Conservation (phyloP, 106 monocot species). For the Narthecium ossifragum region DNA sequence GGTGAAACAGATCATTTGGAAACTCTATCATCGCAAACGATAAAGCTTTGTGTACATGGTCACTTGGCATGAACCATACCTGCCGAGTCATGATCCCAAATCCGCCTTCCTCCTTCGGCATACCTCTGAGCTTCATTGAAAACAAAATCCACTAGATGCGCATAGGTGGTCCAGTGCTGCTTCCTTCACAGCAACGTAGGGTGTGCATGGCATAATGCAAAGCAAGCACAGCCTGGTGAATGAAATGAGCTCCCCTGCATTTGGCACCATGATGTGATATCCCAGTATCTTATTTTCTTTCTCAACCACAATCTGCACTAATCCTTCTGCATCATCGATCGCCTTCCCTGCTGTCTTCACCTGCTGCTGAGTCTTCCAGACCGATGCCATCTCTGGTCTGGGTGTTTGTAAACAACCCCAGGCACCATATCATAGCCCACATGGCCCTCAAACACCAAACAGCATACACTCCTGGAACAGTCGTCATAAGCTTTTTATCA, state of each 20-base stretch:
- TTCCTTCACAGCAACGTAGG: conserved; percentile 96
- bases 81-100: too few relatives aligned
- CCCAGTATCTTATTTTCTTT: conserved; percentile 91
- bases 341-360: conserved; percentile 77
- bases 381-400: conserved; percentile 83
- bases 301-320: conserved; percentile 85
- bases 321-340: conserved; percentile 89
- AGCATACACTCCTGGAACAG: conserved; percentile 62
- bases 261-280: conserved; percentile 87
- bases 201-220: conserved; percentile 92
- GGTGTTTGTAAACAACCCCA: conserved; percentile 92
- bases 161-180: conserved; percentile 89
- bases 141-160: too few relatives aligned
- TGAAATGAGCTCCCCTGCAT: conserved; percentile 91
- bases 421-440: conserved; percentile 90
- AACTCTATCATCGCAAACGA: too few relatives aligned
- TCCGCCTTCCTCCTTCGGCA: too few relatives aligned
- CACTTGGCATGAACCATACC: too few relatives aligned
- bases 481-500: conserved; percentile 64
- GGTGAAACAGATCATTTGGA: too few relatives aligned
- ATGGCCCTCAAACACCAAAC: conserved; percentile 85
- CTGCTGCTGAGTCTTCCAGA: conserved; percentile 90
- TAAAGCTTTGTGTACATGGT: too few relatives aligned
- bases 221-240: conserved; percentile 83
- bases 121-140: too few relatives aligned